These are phyloP conservation scores for Coccomyxa sp. DNA, from an alignment of 139 green algal genomes.

Conservation along the genomic window DNA sequence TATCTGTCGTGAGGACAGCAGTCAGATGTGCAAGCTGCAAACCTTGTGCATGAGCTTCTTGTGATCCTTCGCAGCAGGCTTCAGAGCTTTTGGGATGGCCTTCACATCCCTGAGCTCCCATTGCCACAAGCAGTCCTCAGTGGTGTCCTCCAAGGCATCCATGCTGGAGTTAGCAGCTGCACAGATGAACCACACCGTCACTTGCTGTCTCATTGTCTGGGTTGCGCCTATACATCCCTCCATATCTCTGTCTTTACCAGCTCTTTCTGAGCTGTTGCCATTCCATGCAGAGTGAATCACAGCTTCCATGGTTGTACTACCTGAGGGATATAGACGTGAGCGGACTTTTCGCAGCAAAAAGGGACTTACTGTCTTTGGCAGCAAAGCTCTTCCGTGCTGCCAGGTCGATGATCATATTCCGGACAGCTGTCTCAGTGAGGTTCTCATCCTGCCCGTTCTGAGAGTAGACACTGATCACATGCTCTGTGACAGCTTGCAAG, in stretches of 20 bases:
- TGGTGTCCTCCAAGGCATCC: slow-evolving; percentile 45
- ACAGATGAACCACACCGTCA: background rate
- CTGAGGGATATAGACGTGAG: too few species aligned
- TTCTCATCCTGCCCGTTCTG: too few species aligned
- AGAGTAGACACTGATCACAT: too few species aligned
- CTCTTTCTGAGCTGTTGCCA: too few species aligned
- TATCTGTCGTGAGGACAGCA: too few species aligned
- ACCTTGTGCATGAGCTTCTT: slow-evolving; percentile 38
- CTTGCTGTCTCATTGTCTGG: too few species aligned
- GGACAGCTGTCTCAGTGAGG: slow-evolving; percentile 24
- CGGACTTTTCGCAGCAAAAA: too few species aligned
- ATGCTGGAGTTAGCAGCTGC: slow-evolving; percentile 9
- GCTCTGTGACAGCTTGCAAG: slow-evolving; percentile 24
- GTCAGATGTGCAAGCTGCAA: background rate
- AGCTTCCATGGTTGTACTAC: too few species aligned
- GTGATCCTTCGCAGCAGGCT: slow-evolving; percentile 15
- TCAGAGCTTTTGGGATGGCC: slow-evolving; percentile 32
- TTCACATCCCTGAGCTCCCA: slow-evolving; percentile 67
- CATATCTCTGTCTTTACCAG: too few species aligned
- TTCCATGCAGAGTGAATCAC: too few species aligned
- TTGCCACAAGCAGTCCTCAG: slow-evolving; percentile 45
- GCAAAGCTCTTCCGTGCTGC: slow-evolving; percentile 55
- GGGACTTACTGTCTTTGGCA: slow-evolving; percentile 43
- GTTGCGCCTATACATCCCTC: too few species aligned
- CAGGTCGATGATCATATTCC: slow-evolving; percentile 43